Percentiles rank a stretch among this genome's conserved stretches.
Evolutionary conservation across 148 eudicot species (phyloP).

Genomic region (Euryodendron excelsum): DNA sequence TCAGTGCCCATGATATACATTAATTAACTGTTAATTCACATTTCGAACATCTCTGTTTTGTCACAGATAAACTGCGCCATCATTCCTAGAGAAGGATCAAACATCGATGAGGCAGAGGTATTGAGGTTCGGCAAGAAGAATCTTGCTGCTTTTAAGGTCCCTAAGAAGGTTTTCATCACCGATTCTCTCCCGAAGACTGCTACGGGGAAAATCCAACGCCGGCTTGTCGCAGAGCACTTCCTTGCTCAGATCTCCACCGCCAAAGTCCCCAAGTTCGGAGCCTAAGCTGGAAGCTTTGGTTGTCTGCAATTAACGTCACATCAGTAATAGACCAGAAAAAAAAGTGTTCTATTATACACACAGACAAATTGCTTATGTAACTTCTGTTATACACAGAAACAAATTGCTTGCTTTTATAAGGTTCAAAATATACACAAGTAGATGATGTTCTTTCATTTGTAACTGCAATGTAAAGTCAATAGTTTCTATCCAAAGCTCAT

Average conservation of each 20-base stretch:
- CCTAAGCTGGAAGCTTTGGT: slow-evolving; percentile 31
- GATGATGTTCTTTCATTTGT: too few species aligned
- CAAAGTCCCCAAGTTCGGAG: slow-evolving; percentile 84
- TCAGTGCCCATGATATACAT: neutral
- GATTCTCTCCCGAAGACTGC: slow-evolving; percentile 90
- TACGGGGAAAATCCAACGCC: slow-evolving; percentile 83
- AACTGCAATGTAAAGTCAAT: too few species aligned
- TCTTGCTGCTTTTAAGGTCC: slow-evolving; percentile 86
- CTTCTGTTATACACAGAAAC: too few species aligned
- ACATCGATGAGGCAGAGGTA: slow-evolving; percentile 64
- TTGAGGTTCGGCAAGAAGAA: slow-evolving; percentile 79
- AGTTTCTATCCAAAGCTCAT: too few species aligned
- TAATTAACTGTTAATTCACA: neutral
- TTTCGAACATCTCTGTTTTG: slow-evolving; percentile 8
- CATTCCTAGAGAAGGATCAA: slow-evolving; percentile 72
- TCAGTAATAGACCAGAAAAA: too few species aligned
- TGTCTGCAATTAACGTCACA: too few species aligned
- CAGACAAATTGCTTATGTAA: too few species aligned
- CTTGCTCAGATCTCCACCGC: slow-evolving; percentile 87
- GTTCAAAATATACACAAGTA: too few species aligned
- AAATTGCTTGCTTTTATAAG: too few species aligned
- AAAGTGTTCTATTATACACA: too few species aligned
- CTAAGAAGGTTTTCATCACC: slow-evolving; percentile 84
- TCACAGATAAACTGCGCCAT: slow-evolving; percentile 90
- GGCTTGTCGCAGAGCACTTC: slow-evolving; percentile 91